Conservation (phyloP, 1,139 yeast species). For the Cylindricascospora bacillispora region DNA sequence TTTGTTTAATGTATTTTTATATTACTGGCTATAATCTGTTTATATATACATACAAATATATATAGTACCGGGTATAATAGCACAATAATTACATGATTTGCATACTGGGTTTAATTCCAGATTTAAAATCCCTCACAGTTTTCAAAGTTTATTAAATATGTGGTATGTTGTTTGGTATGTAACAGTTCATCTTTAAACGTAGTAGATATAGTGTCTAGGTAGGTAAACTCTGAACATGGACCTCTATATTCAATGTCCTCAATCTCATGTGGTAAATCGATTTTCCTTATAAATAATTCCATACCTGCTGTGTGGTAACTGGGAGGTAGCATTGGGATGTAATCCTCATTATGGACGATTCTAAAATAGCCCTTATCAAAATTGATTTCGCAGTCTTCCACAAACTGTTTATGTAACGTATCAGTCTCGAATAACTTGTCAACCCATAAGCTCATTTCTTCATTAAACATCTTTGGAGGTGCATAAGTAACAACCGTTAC, state of each 20-base stretch:
- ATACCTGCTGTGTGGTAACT: constrained; percentile 37
- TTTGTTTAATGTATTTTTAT: not conserved
- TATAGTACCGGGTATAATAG: no score
- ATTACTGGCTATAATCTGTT: no score
- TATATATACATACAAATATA: no score
- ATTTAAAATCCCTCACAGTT: constrained; percentile 13
- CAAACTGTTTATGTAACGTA: constrained; percentile 14
- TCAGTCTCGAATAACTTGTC: constrained; percentile 36
- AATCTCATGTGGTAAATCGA: constrained; percentile 34
- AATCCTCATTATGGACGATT: constrained; percentile 44
- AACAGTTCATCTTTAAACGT: constrained; percentile 6
- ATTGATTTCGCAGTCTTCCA: constrained; percentile 8
- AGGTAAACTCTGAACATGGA: not conserved
- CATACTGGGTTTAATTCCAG: no score
- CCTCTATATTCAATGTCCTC: constrained; percentile 29
- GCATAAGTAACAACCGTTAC: constrained; percentile 49
- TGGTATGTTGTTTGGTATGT: constrained; percentile 22
- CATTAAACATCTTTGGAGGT: constrained; percentile 50
- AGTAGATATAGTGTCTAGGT: not conserved
- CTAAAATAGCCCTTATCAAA: constrained; percentile 30
- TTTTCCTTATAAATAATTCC: constrained; percentile 35
- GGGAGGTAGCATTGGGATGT: constrained; percentile 50
- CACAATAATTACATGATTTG: no score
- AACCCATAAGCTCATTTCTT: constrained; percentile 36
- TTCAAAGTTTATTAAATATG: constrained; percentile 17